Conservation (phyloP, 108 stramenopile genomes). For the Cyclotella cryptica region DNA sequence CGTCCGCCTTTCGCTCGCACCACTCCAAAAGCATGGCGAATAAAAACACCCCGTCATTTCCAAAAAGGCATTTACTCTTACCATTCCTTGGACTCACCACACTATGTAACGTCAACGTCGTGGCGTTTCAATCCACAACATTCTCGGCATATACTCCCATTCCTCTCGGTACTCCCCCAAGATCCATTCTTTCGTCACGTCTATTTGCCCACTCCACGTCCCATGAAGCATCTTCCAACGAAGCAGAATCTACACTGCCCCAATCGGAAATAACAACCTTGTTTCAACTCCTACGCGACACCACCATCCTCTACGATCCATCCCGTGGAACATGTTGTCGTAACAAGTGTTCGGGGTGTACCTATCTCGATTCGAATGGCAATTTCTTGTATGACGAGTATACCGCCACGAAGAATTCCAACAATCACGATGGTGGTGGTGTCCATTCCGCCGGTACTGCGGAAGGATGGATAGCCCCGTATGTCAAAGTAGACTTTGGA, state of each 20-base stretch:
- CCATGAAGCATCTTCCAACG: no score
- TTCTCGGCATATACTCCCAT: no score
- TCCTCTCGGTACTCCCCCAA: no score
- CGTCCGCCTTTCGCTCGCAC: no score
- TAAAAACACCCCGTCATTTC: no score
- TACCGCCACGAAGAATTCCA: not conserved
- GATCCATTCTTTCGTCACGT: no score
- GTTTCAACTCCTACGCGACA: slow-evolving; percentile 29
- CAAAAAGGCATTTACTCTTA: no score
- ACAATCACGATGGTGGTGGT: not conserved
- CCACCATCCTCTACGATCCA: slow-evolving; percentile 38
- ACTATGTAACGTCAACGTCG: no score
- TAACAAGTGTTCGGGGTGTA: slow-evolving; percentile 44
- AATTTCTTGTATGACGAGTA: slow-evolving; percentile 34
- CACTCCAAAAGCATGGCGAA: no score
- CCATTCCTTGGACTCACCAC: no score
- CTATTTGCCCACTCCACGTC: no score
- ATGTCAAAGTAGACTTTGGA: slow-evolving; percentile 37
- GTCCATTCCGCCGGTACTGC: not conserved
- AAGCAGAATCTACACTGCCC: not conserved
- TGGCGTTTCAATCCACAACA: no score
- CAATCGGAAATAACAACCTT: slow-evolving; percentile 25
- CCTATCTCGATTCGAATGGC: slow-evolving; percentile 28
- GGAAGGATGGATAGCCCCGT: slow-evolving; percentile 37
- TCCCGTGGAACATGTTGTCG: slow-evolving; percentile 54